Evolutionary conservation across 768 basidiomycete genomes (phyloP).

Genomic region (Lanmaoa rubissima): DNA sequence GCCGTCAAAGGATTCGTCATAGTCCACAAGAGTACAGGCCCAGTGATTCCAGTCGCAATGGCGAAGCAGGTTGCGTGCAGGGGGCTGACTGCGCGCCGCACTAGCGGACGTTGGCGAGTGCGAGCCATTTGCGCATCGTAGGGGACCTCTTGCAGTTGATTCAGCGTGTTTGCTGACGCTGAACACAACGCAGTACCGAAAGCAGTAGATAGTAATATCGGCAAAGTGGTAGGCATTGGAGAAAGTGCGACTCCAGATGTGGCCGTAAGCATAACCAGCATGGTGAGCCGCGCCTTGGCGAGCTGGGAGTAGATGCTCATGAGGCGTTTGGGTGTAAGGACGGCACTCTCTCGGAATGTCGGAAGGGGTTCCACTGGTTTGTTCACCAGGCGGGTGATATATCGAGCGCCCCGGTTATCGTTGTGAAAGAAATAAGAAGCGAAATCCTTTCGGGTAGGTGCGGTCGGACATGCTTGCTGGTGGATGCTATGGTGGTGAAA

Average conservation of each 20-base stretch:
- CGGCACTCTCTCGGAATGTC: slow-evolving; percentile 37
- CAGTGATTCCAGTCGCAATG: slow-evolving; percentile 68
- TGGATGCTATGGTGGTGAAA: not conserved
- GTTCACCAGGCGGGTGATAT: slow-evolving; percentile 11
- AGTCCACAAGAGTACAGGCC: slow-evolving; percentile 72
- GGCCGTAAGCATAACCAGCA: slow-evolving; percentile 82
- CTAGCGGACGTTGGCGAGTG: slow-evolving; percentile 84
- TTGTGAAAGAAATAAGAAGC: slow-evolving; percentile 68
- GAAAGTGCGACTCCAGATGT: slow-evolving; percentile 93
- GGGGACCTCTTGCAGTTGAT: slow-evolving; percentile 92
- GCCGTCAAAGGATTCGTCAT: slow-evolving; percentile 89
- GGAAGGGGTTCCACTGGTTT: slow-evolving; percentile 16
- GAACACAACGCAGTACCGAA: slow-evolving; percentile 88
- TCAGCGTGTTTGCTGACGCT: slow-evolving; percentile 91
- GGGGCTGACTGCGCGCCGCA: slow-evolving; percentile 79
- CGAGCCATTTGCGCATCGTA: slow-evolving; percentile 97
- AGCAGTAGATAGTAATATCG: slow-evolving; percentile 83
- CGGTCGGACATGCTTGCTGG: not conserved
- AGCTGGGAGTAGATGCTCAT: slow-evolving; percentile 75
- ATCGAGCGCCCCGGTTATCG: slow-evolving; percentile 44
- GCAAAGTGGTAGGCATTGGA: slow-evolving; percentile 80
- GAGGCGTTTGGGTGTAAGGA: slow-evolving; percentile 50
- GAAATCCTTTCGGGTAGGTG: slow-evolving; percentile 28
- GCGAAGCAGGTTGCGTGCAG: slow-evolving; percentile 85
- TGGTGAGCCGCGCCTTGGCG: slow-evolving; percentile 80